phyloP scores from a whole-genome alignment of 2,329 filamentous ascomycete species.

The Blastomyces emzantsi region DNA sequence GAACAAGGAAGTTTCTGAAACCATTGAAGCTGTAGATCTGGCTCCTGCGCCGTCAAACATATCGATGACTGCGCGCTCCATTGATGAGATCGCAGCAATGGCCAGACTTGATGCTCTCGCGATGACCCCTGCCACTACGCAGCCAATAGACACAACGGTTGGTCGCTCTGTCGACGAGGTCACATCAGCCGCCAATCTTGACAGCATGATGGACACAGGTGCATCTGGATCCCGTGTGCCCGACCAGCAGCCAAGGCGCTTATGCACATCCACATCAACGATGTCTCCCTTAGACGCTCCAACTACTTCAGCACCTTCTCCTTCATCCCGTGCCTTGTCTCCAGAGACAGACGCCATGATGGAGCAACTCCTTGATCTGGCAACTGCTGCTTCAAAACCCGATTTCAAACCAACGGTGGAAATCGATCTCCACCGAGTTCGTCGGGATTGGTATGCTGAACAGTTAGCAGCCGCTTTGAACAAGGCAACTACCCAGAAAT shows the following conservation, averaged over 20 bases:
- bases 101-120: neutral
- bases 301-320: constrained; percentile 1
- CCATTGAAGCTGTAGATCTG: neutral
- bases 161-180: neutral
- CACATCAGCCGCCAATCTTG: neutral
- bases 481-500: neutral
- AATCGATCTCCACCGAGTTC: constrained; percentile 14
- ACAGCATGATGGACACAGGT: neutral
- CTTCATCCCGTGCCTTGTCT: constrained; percentile 6
- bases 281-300: too few species aligned
- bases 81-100: neutral
- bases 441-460: constrained; percentile 13
- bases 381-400: constrained; percentile 15
- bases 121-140: neutral
- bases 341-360: constrained; percentile 11
- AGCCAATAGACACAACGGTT: neutral
- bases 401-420: constrained; percentile 15
- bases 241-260: neutral
- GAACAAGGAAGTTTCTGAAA: neutral
- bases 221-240: neutral
- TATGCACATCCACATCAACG: neutral
- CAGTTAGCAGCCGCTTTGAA: constrained; percentile 3
- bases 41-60: neutral
- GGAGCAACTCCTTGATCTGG: constrained; percentile 15
- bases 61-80: neutral